Conservation (phyloP, 2,329 filamentous ascomycete species). For the Apiospora marii region DNA sequence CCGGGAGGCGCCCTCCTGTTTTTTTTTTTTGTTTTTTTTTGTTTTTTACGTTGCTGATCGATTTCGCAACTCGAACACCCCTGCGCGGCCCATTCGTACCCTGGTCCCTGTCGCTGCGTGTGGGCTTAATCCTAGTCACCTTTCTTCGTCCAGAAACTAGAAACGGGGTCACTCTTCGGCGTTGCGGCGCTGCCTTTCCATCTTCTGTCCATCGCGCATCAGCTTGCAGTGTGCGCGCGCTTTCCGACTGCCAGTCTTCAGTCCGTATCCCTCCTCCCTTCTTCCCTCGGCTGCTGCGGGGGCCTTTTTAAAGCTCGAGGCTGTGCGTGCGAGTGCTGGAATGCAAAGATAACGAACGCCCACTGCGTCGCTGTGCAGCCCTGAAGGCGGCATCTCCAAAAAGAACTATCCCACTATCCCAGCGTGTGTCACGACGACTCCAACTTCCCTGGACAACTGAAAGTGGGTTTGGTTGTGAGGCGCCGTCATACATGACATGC, state of each 20-base stretch:
- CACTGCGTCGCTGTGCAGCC: conserved; percentile 7
- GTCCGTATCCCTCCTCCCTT: conserved; percentile 20
- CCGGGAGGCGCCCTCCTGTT: conserved; percentile 17
- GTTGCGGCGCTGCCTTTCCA: conserved; percentile 26
- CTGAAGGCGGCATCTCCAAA: not conserved
- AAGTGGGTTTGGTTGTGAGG: conserved; percentile 18
- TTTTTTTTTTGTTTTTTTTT: not conserved
- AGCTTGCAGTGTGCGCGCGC: conserved; percentile 22
- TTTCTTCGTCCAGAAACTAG: conserved; percentile 26
- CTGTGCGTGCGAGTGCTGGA: not conserved
- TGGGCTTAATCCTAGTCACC: conserved; percentile 35
- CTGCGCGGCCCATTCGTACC: conserved; percentile 31
- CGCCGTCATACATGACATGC: conserved; percentile 24
- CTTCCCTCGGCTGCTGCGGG: conserved; percentile 26
- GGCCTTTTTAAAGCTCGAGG: not conserved
- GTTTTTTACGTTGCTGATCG: not conserved
- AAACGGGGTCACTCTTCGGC: conserved; percentile 24
- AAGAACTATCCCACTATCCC: not conserved
- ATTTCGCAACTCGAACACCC: conserved; percentile 29
- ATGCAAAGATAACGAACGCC: conserved; percentile 26
- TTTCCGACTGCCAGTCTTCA: conserved; percentile 17
- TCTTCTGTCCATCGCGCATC: conserved; percentile 25
- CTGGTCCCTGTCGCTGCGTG: conserved; percentile 33
- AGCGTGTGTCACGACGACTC: conserved; percentile 12
- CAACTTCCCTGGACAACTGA: conserved; percentile 20